Base-by-base conservation (phyloP, 2,329 filamentous ascomycete genomes). In the Tolypocladium album region DNA sequence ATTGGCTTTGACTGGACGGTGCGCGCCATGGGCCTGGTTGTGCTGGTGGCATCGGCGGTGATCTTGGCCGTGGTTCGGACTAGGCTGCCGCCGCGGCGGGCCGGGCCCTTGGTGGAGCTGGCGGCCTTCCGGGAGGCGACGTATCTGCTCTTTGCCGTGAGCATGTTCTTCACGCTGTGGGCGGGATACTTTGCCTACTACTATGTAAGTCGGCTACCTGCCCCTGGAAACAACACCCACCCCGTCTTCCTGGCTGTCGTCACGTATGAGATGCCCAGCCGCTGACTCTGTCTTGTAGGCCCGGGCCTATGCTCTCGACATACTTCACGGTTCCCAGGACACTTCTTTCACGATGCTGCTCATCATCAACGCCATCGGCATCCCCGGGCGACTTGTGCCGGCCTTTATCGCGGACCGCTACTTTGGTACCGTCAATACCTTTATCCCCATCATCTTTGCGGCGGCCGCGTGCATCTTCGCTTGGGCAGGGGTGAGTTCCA, bases 1-100 rank as follows among this genome's bases (percentile, higher is more conserved):
- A 72, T 88, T 4, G 86, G 86, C 0, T 88, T 87, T 66, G 76
- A 77, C 0, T 88, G 85, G 84, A 86, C 86, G 0, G 78, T 87
- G n/a, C 76, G 86, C 0, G 78, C 81, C 0, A 77, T 87, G 62
- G 86, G 81, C 0, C 80, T 89, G 58, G 77, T 88, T 39, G 82
- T 84, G 34, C 64, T 87, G 2, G 77, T 72, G 0, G 74, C 67
- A 0, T 71, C 76, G 0, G 65, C 76, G 4, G 68, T 76, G 1
- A 65, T 79, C 22, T 60, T 79, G 12, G 7, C 60, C 2, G 74
- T 81, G 40, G 72, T 79, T n/a, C 76, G 74, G 61, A 76, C 80
- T 24, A 74, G 81, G 11, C 66, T 83, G 13, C 76, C 76, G 1
- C 78, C 78, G 1, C 73, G 79, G 27, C 78, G 75, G 59, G 71